Evolutionary conservation across 192 early-diverging fungal species (phyloP).

Genomic region (Entomortierella parvispora): DNA sequence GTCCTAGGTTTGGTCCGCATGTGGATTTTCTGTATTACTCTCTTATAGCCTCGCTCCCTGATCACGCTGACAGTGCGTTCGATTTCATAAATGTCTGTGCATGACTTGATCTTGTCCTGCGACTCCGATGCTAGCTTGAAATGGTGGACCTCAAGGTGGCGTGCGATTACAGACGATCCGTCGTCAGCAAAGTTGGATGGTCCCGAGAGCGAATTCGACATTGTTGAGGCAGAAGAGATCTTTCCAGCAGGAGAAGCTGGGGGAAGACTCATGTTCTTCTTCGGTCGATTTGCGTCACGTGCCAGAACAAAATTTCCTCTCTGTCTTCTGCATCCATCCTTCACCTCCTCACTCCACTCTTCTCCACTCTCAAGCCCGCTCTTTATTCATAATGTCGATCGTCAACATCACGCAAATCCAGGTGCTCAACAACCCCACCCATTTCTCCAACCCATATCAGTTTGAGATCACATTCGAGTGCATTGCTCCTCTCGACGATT

Average conservation of each 20-base stretch:
- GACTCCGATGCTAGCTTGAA: constrained; percentile 29
- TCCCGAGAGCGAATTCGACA: constrained; percentile 57
- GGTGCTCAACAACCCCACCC: constrained; percentile 87
- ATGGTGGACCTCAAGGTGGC: constrained; percentile 53
- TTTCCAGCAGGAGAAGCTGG: too few relatives aligned
- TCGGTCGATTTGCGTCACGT: too few relatives aligned
- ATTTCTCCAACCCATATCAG: constrained; percentile 83
- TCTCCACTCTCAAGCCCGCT: neutral
- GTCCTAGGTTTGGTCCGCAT: constrained; percentile 15
- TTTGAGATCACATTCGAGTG: constrained; percentile 99
- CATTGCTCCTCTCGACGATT: constrained; percentile 84
- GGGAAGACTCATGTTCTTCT: too few relatives aligned
- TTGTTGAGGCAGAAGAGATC: too few relatives aligned
- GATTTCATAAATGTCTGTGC: constrained; percentile 67
- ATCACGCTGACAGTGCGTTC: constrained; percentile 69
- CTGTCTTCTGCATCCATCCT: neutral
- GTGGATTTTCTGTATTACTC: constrained; percentile 22
- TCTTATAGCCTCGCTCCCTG: constrained; percentile 53
- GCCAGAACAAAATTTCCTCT: too few relatives aligned
- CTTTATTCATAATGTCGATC: constrained; percentile 70
- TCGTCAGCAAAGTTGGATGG: constrained; percentile 75
- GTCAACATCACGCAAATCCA: constrained; percentile 85
- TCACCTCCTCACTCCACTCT: neutral
- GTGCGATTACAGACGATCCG: constrained; percentile 70
- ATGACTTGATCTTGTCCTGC: constrained; percentile 48